Evolutionary conservation across 1,284 basidiomycete species (phyloP), one percentile per base, ranked within the genome.

Genomic region (Ustilago esculenta): DNA sequence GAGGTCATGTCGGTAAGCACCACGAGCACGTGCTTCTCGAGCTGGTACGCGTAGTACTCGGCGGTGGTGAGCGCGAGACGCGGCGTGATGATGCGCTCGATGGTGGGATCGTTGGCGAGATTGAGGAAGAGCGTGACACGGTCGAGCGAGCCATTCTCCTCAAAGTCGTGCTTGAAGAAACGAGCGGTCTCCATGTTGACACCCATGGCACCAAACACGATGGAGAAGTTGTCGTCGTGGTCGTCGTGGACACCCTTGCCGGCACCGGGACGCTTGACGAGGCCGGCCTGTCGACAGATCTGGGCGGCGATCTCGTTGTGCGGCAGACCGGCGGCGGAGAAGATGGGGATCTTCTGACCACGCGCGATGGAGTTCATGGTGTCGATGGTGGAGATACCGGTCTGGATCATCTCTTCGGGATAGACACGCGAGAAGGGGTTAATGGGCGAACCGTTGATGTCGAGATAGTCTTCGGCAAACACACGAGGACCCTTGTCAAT

Each of bases 361-460:
- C 96, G 93, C 57, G 96, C 96, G 82, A 99, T 98, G 66, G 95
- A 96, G 85, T 98, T 96, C 79, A 83, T 84, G 23, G 69, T 73
- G 54, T 81, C 80, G 55, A 81, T 81, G 30, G 96, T 98, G 34
- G 95, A 98, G 82, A 98, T 98, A 85, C 96, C 96, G 18, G 96
- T 98, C 84, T 98, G 96, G 75, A 99, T 98, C 96, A 99, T 99
- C 85, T 99, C 95, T 84, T 98, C 96, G 67, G 96, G 96, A 85
- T 99, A 98, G 84, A 98, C 97, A 83, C 96, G 94, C 65, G 93
- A 94, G 85, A 90, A 98, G 15, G 96, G 96, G 85, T 99, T 99
- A 85, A 98, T 98, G 45, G 95, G 96, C 6, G 94, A 96, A 91
- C 94, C 96, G 84, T 98, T 98, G 84, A 99, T 99, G 84, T 99